Evolutionary conservation across 495 filamentous ascomycete species (phyloP), one percentile per base, ranked within the genome.

Genomic region (Penicillium mononematosum): DNA sequence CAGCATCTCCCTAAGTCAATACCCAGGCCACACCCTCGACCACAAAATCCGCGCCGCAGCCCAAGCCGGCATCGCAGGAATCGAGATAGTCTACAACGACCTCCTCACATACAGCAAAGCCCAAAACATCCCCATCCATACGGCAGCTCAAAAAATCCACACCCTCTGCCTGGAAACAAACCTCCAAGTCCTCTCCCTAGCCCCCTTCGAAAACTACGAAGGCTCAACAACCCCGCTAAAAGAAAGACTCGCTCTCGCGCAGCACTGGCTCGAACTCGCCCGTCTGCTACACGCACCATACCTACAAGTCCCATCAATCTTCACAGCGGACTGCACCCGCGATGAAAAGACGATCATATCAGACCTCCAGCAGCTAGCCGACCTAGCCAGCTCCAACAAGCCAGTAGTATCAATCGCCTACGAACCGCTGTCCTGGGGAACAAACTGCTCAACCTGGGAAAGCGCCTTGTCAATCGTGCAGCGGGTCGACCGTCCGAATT

Each of bases 121-220:
- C 0, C 53, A 70, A 4, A 58, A 71, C 4, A 4, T 72, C 5
- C 73, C 81, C 41, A 77, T 87, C 16, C 55, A 81, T 39, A 69
- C 70, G 6, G 87, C 85, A 4, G 87, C 88, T 10, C 58, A 71
- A 4, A 66, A 73, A 39, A 83, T 90, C 45, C 68, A 68, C 4
- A 47, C 55, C 0, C 65, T 86, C 22, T 88, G 84, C 70, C 68
- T 77, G 17, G 70, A 74, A 6, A 72, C 77, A 38, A 65, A 67
- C 4, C 65, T 92, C 27, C 63, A 71, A 12, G 81, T 90, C 32
- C 58, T 90, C 24, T 84, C 85, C 31, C 72, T 91, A 4, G 87
- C 90, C 61, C 87, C 88, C 6, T 90, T 91, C 65, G 82, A 84
- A 73, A 85, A 89, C 65, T 89, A 85, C 71, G 87, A 91, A 63